Percentiles rank a stretch among this genome's conserved stretches.
Evolutionary conservation across 2,329 filamentous ascomycete genomes (phyloP).

Genomic region (Stemphylium lycopersici): DNA sequence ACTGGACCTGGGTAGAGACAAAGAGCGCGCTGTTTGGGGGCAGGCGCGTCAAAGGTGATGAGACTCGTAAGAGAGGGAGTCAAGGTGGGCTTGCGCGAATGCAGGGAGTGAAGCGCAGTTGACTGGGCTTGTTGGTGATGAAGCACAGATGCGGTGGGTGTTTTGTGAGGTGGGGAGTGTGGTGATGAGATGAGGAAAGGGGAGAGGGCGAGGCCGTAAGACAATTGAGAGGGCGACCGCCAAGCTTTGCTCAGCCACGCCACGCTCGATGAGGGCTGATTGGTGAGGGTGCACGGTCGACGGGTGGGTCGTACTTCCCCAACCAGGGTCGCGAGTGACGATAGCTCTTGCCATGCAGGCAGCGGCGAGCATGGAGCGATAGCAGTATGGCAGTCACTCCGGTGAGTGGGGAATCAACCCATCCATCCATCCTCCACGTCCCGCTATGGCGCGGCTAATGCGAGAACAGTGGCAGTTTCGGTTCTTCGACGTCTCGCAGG

Average conservation of each 20-base stretch:
- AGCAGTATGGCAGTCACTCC: constrained; percentile 52
- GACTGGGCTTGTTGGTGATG: constrained; percentile 14
- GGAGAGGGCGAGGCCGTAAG: constrained; percentile 20
- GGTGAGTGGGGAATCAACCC: constrained; percentile 29
- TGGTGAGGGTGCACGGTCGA: constrained; percentile 9
- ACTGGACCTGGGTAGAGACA: constrained; percentile 10
- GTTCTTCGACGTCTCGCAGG: constrained; percentile 94
- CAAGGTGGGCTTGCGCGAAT: constrained; percentile 20
- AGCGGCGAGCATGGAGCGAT: constrained; percentile 33
- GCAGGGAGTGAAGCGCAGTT: constrained; percentile 18
- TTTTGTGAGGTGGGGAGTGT: constrained; percentile 10
- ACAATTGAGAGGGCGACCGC: constrained; percentile 18
- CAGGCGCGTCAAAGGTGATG: constrained; percentile 26
- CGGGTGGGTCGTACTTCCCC: constrained; percentile 23
- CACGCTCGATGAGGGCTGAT: constrained; percentile 4
- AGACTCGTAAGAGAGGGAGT: constrained; percentile 14
- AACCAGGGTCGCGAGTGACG: constrained; percentile 21
- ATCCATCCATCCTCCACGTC: neutral
- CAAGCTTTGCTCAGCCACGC: constrained; percentile 14
- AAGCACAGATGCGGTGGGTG: constrained; percentile 12
- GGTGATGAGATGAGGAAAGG: constrained; percentile 18
- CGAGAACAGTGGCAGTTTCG: constrained; percentile 92
- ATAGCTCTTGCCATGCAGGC: constrained; percentile 28
- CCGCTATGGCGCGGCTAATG: constrained; percentile 30
- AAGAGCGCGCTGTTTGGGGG: constrained; percentile 26